Conservation (phyloP, 179 eudicot genomes). For the Gypsophila paniculata region DNA sequence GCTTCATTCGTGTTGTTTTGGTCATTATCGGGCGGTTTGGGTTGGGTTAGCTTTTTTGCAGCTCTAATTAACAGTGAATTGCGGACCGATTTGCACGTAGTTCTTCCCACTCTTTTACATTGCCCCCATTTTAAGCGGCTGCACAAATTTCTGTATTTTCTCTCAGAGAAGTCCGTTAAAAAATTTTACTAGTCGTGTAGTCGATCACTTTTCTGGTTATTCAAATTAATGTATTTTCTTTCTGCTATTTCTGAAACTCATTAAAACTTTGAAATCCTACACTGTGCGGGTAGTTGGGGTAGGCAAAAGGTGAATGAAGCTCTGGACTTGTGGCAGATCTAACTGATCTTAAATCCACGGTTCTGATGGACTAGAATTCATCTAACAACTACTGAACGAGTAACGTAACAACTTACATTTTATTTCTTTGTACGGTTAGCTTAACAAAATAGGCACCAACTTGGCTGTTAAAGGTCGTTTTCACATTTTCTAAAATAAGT, state of each 20-base stretch:
- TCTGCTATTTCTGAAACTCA: background rate
- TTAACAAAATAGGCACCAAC: background rate
- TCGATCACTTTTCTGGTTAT: too few relatives aligned
- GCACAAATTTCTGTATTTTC: too few relatives aligned
- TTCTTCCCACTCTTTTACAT: too few relatives aligned
- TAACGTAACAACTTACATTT: background rate
- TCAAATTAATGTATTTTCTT: too few relatives aligned
- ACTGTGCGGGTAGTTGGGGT: background rate
- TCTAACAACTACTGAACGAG: background rate
- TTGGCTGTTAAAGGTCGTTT: background rate
- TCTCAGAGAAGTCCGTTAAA: too few relatives aligned
- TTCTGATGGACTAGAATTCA: background rate
- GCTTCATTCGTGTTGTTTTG: too few relatives aligned
- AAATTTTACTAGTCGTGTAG: too few relatives aligned
- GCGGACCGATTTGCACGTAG: too few relatives aligned
- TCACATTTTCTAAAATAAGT: background rate
- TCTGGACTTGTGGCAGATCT: background rate
- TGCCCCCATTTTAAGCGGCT: too few relatives aligned
- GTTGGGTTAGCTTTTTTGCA: too few relatives aligned
- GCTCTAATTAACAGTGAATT: too few relatives aligned
- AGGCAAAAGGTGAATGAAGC: slow-evolving; percentile 5
- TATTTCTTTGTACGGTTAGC: background rate
- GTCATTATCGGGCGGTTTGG: too few relatives aligned
- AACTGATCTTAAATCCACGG: background rate
- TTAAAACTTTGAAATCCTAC: background rate